These are phyloP conservation scores for Mucor sp. DNA, from an alignment of 371 early-diverging fungal species.

Conservation along the genomic window DNA sequence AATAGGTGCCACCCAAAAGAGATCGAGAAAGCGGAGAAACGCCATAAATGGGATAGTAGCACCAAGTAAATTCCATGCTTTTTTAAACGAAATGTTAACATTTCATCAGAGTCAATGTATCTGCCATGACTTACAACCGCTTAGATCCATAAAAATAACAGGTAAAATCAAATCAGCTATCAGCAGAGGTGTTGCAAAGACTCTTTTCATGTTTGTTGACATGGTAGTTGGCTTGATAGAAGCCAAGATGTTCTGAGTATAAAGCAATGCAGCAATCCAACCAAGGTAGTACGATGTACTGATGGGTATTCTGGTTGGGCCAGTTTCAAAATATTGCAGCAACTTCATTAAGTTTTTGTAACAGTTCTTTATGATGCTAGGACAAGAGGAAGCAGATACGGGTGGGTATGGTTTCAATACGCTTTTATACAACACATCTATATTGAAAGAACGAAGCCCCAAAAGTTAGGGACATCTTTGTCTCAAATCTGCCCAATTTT, in stretches of 20 bases:
- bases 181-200: constrained; percentile 9
- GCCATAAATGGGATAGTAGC: constrained; percentile 18
- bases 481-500: not conserved
- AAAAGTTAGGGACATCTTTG: constrained; percentile 8
- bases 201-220: constrained; percentile 5
- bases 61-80: constrained; percentile 22
- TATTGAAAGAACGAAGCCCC: constrained; percentile 16
- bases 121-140: constrained; percentile 1
- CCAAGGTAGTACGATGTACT: constrained; percentile 15
- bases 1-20: constrained; percentile 12
- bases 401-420: not conserved
- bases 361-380: not conserved
- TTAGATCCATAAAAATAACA: not conserved
- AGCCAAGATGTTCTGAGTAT: constrained; percentile 7
- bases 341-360: constrained; percentile 14
- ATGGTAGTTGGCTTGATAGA: constrained; percentile 4
- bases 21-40: constrained; percentile 19
- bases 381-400: not conserved
- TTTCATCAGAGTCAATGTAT: not conserved
- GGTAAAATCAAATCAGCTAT: constrained; percentile 2
- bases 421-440: not conserved
- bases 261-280: constrained; percentile 1
- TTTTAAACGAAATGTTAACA: not conserved
- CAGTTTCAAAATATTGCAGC: constrained; percentile 11
- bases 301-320: constrained; percentile 17